Percentiles rank a stretch among this genome's conserved stretches.
Conservation (phyloP, 768 basidiomycete genomes). For the Xerocomus spinulosus region DNA sequence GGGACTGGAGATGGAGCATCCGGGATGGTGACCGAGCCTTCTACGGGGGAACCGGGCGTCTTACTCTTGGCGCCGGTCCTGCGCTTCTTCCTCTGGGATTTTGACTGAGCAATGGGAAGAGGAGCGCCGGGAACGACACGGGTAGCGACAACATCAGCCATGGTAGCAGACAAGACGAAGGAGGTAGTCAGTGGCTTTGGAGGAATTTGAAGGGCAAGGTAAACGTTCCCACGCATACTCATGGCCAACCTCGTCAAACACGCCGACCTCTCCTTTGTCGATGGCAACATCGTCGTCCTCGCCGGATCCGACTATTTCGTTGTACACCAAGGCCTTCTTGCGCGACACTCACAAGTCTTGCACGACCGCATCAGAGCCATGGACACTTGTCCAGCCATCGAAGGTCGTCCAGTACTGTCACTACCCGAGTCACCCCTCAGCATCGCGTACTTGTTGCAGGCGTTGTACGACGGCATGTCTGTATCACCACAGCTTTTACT, state of each 20-base stretch:
- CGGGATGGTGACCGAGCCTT: conserved; percentile 35
- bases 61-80: conserved; percentile 49
- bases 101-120: conserved; percentile 53
- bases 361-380: conserved; percentile 36
- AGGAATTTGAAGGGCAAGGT: conserved; percentile 11
- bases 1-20: conserved; percentile 44
- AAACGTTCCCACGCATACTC: conserved; percentile 16
- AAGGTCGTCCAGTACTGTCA: conserved; percentile 53
- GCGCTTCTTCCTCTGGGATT: conserved; percentile 66
- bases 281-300: conserved; percentile 66
- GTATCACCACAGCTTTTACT: conserved; percentile 18
- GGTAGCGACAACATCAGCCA: conserved; percentile 34
- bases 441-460: conserved; percentile 53
- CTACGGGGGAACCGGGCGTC: conserved; percentile 43
- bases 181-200: not conserved
- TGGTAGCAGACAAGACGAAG: conserved; percentile 10
- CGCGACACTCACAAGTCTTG: conserved; percentile 57
- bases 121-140: conserved; percentile 79
- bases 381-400: conserved; percentile 32
- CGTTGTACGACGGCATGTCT: conserved; percentile 70
- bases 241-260: conserved; percentile 37
- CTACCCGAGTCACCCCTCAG: conserved; percentile 55
- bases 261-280: conserved; percentile 55
- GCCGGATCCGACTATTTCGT: conserved; percentile 57
- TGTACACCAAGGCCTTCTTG: conserved; percentile 63